Evolutionary conservation across 176 grass and related monocot genomes (phyloP).

Genomic region (Calamus simplicifolius): DNA sequence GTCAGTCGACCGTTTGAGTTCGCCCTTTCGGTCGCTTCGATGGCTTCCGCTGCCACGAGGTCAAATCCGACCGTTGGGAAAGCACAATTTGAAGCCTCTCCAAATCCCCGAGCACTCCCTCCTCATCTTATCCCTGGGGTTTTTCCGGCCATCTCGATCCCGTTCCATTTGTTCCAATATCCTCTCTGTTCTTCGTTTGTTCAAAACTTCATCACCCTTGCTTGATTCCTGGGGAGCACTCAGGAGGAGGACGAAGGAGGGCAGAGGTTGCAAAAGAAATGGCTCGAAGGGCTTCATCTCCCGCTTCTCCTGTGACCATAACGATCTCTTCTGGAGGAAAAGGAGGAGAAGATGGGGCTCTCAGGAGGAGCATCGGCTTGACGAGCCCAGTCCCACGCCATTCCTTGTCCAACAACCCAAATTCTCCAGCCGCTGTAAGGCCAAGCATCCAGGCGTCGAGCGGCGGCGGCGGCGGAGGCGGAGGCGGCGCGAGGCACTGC

Average conservation of each 20-base stretch:
- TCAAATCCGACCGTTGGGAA: constrained; percentile 37
- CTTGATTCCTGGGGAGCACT: neutral
- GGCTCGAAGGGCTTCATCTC: constrained; percentile 23
- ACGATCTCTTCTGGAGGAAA: constrained; percentile 22
- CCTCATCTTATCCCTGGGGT: neutral
- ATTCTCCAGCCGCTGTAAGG: no score
- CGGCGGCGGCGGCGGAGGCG: constrained; percentile 19
- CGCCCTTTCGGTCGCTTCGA: neutral
- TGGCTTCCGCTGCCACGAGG: neutral
- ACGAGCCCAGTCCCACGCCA: constrained; percentile 60
- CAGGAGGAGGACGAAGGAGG: neutral
- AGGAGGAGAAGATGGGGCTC: constrained; percentile 13
- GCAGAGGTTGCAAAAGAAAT: constrained; percentile 3
- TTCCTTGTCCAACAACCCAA: constrained; percentile 24
- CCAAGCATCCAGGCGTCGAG: constrained; percentile 6
- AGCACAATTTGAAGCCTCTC: neutral
- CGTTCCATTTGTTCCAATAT: neutral
- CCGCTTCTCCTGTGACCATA: constrained; percentile 38
- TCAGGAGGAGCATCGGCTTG: constrained; percentile 44
- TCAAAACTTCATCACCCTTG: neutral
- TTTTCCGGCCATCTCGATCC: neutral
- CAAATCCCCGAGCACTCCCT: neutral
- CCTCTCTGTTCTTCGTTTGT: neutral
- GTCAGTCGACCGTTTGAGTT: constrained; percentile 24
- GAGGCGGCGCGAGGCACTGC: constrained; percentile 35